A percentile compares a stretch with the other conserved stretches of the same genome.
Evolutionary conservation across 2,329 filamentous ascomycete species (phyloP).

Genomic region (Diaporthe eres): DNA sequence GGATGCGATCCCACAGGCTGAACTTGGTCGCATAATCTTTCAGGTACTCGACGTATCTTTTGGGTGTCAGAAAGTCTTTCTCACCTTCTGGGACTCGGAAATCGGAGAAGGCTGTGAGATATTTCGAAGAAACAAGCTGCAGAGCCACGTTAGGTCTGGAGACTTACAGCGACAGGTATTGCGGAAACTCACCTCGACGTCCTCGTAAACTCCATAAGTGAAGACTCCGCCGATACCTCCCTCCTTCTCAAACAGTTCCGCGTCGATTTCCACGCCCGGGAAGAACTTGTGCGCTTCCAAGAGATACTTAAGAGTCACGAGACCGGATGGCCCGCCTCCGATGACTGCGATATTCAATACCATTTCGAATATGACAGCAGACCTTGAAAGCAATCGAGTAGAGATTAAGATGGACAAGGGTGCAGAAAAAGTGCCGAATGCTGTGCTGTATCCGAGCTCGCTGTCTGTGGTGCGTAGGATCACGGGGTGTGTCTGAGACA

Average conservation of each 20-base stretch:
- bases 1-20: conserved; percentile 51
- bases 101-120: conserved; percentile 62
- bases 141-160: neutral
- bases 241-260: conserved; percentile 57
- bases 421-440: neutral
- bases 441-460: neutral
- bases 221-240: conserved; percentile 59
- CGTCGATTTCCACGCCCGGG: conserved; percentile 54
- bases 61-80: conserved; percentile 54
- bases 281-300: conserved; percentile 50
- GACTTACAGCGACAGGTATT: neutral
- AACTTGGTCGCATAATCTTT: conserved; percentile 53
- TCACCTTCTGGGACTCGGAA: conserved; percentile 53
- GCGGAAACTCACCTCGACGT: conserved; percentile 53
- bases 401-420: neutral
- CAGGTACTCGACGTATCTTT: conserved; percentile 53
- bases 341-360: conserved; percentile 51
- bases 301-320: conserved; percentile 57
- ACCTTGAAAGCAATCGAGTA: neutral
- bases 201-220: conserved; percentile 58
- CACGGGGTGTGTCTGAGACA: conserved; percentile 12
- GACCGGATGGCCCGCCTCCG: conserved; percentile 54
- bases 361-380: neutral
- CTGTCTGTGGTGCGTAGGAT: neutral
- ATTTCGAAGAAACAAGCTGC: conserved; percentile 59